These are phyloP conservation scores for Rhododendron molle DNA, from an alignment of 148 eudicot genomes.

Conservation along the genomic window DNA sequence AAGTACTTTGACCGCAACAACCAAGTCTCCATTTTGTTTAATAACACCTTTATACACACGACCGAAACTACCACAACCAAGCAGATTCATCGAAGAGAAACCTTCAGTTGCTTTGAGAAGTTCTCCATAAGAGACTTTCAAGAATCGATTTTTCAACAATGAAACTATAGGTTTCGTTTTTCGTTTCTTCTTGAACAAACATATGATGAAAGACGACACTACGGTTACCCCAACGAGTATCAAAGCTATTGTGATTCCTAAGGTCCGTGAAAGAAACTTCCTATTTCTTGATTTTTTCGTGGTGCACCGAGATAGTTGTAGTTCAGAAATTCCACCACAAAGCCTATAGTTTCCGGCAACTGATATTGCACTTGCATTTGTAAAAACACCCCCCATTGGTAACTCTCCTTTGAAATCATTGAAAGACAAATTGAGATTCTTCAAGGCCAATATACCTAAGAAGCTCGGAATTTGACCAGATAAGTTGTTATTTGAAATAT, in stretches of 20 bases:
- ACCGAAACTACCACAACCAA: not conserved
- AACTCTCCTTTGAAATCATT: no score
- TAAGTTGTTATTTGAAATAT: slow-evolving; percentile 18
- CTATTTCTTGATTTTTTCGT: not conserved
- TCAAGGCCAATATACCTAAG: not conserved
- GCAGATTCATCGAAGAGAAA: not conserved
- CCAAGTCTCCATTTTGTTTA: no score
- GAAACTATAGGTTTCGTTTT: no score
- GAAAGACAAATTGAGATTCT: no score
- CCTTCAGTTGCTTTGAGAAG: no score
- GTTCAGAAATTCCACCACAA: slow-evolving; percentile 13
- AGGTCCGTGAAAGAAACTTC: not conserved
- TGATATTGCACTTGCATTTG: not conserved
- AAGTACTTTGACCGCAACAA: no score
- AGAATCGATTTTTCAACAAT: no score
- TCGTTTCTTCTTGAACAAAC: no score
- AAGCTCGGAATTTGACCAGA: not conserved
- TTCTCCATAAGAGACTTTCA: no score
- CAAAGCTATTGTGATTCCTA: not conserved
- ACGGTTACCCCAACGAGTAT: not conserved
- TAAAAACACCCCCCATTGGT: no score
- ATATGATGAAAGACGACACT: no score
- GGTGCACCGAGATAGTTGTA: slow-evolving; percentile 1
- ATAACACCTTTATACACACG: not conserved
- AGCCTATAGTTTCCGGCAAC: slow-evolving; percentile 6